Percentiles rank a stretch among this genome's conserved stretches.
Conservation (phyloP, 2,329 filamentous ascomycete genomes). For the Camillea tinctor region DNA sequence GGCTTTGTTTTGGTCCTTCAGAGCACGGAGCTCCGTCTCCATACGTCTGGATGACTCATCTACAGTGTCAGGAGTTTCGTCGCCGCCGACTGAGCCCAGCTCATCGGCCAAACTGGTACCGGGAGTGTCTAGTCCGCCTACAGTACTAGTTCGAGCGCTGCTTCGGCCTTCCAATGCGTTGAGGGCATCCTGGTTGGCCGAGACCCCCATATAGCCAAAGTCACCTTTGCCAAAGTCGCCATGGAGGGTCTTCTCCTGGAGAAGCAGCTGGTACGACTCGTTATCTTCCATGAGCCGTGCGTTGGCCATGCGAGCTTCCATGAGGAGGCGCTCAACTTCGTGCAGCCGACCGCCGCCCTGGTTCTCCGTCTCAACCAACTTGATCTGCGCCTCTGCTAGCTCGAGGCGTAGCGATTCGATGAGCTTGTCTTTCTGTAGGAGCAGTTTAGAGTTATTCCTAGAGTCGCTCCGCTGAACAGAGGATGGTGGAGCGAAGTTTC, state of each 20-base stretch:
- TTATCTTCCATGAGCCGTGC: conserved; percentile 97
- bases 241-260: conserved; percentile 93
- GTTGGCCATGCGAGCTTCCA: conserved; percentile 94
- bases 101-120: conserved; percentile 79
- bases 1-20: conserved; percentile 95
- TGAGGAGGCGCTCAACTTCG: conserved; percentile 84
- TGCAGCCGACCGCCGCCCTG: conserved; percentile 82
- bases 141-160: conserved; percentile 25
- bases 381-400: conserved; percentile 92
- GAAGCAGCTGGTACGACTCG: conserved; percentile 92
- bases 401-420: conserved; percentile 92
- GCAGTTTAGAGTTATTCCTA: conserved; percentile 81
- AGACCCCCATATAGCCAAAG: conserved; percentile 65
- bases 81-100: conserved; percentile 65
- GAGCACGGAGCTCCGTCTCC: conserved; percentile 73
- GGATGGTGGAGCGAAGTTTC: conserved; percentile 82
- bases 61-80: conserved; percentile 57
- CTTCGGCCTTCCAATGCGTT: conserved; percentile 60
- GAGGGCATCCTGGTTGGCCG: conserved; percentile 63
- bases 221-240: conserved; percentile 85
- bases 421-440: conserved; percentile 93
- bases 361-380: conserved; percentile 91
- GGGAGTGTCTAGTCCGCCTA: conserved; percentile 27
- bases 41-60: conserved; percentile 66
- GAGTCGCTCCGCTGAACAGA: conserved; percentile 86